phyloP scores from a whole-genome alignment of 192 early-diverging fungal genomes.

The Coemansia erecta region DNA sequence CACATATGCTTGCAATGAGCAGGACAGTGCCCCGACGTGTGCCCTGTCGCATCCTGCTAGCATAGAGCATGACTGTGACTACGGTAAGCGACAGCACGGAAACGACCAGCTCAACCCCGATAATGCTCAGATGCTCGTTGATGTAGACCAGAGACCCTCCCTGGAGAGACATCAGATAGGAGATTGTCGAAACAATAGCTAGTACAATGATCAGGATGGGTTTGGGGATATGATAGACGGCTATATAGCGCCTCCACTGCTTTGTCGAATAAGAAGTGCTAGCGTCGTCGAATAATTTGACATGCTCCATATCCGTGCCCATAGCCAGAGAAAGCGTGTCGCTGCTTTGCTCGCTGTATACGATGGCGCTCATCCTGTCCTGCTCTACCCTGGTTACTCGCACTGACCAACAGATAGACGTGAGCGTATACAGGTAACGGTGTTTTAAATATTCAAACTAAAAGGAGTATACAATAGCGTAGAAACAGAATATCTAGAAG shows the following conservation, averaged over 20 bases:
- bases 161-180: conserved; percentile 31
- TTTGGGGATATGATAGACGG: conserved; percentile 9
- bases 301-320: too few species aligned
- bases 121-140: conserved; percentile 49
- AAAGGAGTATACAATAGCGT: too few species aligned
- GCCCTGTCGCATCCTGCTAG: conserved; percentile 32
- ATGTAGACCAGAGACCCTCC: conserved; percentile 55
- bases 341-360: too few species aligned
- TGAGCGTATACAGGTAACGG: too few species aligned
- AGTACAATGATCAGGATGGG: conserved; percentile 4
- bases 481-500: too few species aligned
- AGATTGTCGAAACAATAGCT: neutral
- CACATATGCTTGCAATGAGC: conserved; percentile 11
- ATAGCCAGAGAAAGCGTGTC: too few species aligned
- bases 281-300: neutral
- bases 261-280: neutral
- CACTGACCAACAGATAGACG: too few species aligned
- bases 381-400: too few species aligned
- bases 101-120: conserved; percentile 48
- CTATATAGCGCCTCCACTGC: neutral
- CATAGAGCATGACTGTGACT: conserved; percentile 44
- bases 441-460: too few species aligned
- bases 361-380: too few species aligned
- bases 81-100: conserved; percentile 48
- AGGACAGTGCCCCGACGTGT: conserved; percentile 21